Percentiles rank a stretch among this genome's conserved stretches.
phyloP scores from a whole-genome alignment of 441 rosid species.

The Capsella rubella region DNA sequence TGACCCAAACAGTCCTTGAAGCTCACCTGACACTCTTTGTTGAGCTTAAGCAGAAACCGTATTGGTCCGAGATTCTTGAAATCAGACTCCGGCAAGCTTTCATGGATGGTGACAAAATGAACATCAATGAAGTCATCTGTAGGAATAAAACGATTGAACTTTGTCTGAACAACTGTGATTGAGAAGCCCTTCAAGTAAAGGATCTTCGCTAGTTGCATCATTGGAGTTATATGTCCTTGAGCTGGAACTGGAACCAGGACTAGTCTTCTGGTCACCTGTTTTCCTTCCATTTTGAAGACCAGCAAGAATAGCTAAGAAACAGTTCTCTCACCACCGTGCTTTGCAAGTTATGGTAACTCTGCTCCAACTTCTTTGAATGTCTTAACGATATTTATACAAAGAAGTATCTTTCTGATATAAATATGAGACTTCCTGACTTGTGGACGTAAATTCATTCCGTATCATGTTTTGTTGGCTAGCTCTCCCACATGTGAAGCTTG shows the following conservation, averaged over 20 bases:
- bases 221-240: slow-evolving; percentile 55
- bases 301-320: neutral
- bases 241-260: slow-evolving; percentile 49
- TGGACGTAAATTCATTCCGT: too few species aligned
- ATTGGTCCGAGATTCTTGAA: neutral
- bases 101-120: slow-evolving; percentile 40
- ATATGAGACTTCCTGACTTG: too few species aligned
- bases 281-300: slow-evolving; percentile 15
- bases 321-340: neutral
- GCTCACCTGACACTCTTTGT: slow-evolving; percentile 36
- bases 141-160: slow-evolving; percentile 21
- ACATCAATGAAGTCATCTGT: slow-evolving; percentile 43
- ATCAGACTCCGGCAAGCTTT: slow-evolving; percentile 32
- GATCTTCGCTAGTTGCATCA: slow-evolving; percentile 51
- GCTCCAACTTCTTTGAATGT: too few species aligned
- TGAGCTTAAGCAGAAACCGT: slow-evolving; percentile 28
- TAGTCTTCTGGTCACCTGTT: slow-evolving; percentile 11
- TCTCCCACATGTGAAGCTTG: too few species aligned
- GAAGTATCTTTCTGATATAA: too few species aligned
- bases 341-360: too few species aligned
- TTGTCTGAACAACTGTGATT: slow-evolving; percentile 29
- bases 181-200: slow-evolving; percentile 51
- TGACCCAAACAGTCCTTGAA: slow-evolving; percentile 39
- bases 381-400: too few species aligned
- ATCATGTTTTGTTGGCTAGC: too few species aligned